A percentile compares a stretch with the other conserved stretches of the same genome.
phyloP scores from a whole-genome alignment of 2,329 filamentous ascomycete genomes.

The Epichloe uncinata region DNA sequence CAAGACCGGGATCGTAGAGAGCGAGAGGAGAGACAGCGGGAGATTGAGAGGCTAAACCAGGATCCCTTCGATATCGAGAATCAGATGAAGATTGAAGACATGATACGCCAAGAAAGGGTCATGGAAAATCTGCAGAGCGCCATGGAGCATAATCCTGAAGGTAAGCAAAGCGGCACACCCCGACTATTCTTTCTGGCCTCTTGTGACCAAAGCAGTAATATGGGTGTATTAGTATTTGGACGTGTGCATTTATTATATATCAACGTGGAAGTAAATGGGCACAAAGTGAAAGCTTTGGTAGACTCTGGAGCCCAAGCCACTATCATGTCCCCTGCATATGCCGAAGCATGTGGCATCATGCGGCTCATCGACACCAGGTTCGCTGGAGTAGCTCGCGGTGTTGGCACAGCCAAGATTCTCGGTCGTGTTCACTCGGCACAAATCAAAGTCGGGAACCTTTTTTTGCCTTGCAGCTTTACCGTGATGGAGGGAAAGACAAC shows the following conservation, averaged over 20 bases:
- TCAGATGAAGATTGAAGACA: conserved; percentile 86
- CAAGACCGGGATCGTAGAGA: conserved; percentile 57
- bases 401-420: conserved; percentile 88
- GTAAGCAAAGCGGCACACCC: conserved; percentile 32
- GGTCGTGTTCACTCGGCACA: conserved; percentile 91
- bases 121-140: conserved; percentile 94
- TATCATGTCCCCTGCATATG: conserved; percentile 93
- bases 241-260: conserved; percentile 94
- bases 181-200: not conserved
- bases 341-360: conserved; percentile 90
- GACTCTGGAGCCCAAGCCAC: conserved; percentile 96
- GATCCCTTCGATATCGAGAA: conserved; percentile 92
- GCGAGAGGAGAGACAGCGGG: conserved; percentile 64
- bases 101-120: conserved; percentile 88
- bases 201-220: conserved; percentile 2
- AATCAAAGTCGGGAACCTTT: conserved; percentile 80
- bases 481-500: conserved; percentile 99
- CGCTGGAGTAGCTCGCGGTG: conserved; percentile 80
- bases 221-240: conserved; percentile 59
- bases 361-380: conserved; percentile 87
- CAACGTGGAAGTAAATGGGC: conserved; percentile 85
- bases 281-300: conserved; percentile 88
- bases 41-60: conserved; percentile 76
- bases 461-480: conserved; percentile 88
- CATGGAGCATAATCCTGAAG: conserved; percentile 94